Conservation (phyloP, 306 rosid species). For the Purshia tridentata region DNA sequence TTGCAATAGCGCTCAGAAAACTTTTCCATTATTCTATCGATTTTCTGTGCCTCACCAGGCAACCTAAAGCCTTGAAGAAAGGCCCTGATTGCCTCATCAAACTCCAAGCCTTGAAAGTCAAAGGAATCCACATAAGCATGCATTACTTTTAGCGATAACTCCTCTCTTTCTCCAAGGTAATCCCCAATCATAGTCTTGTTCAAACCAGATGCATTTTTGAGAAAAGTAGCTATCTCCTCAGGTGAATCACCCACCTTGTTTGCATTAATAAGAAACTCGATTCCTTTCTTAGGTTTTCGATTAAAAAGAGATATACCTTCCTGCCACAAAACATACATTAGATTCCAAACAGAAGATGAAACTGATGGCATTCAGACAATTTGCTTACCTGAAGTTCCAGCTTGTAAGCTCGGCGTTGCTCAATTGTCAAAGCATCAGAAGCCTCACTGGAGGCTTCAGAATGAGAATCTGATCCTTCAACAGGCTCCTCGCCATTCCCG, state of each 20-base stretch:
- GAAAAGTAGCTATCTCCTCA: conserved; percentile 90
- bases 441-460: conserved; percentile 74
- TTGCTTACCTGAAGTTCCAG: conserved; percentile 91
- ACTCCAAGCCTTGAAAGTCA: conserved; percentile 86
- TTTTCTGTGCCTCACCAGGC: conserved; percentile 99
- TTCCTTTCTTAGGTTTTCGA: conserved; percentile 94
- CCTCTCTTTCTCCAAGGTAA: conserved; percentile 97
- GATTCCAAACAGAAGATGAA: conserved; percentile 33
- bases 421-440: conserved; percentile 82
- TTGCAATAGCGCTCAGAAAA: conserved; percentile 96
- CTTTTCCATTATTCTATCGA: conserved; percentile 98
- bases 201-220: conserved; percentile 95
- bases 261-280: conserved; percentile 93
- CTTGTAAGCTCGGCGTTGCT: conserved; percentile 97
- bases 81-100: conserved; percentile 93
- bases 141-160: conserved; percentile 91
- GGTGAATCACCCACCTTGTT: conserved; percentile 93
- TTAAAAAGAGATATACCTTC: conserved; percentile 99
- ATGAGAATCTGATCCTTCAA: conserved; percentile 76
- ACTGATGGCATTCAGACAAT: conserved; percentile 23
- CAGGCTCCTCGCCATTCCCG: conserved; percentile 76
- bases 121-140: conserved; percentile 93
- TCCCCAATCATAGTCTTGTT: conserved; percentile 91
- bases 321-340: conserved; percentile 77
- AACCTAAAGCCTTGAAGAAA: conserved; percentile 94